A percentile compares a stretch with the other conserved stretches of the same genome.
Conservation (phyloP, 257 asterid genomes). For the Capsicum baccatum region DNA sequence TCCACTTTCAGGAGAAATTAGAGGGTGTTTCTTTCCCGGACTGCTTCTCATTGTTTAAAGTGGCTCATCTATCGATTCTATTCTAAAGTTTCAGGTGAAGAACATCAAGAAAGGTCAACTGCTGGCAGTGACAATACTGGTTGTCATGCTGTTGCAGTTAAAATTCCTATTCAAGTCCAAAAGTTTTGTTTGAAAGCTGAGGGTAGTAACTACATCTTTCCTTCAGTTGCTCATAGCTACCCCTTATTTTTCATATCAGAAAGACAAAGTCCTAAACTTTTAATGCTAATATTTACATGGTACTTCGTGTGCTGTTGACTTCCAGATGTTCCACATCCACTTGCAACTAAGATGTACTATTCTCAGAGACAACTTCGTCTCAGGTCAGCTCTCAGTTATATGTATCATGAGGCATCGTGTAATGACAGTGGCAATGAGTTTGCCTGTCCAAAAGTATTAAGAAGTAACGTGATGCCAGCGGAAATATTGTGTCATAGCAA, state of each 20-base stretch:
- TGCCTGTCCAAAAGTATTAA: constrained; percentile 40
- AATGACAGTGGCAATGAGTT: constrained; percentile 47
- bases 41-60: not conserved
- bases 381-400: constrained; percentile 62
- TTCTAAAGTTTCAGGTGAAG: constrained; percentile 36
- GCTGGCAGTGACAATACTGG: constrained; percentile 34
- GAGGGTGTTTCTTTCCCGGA: not conserved
- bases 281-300: constrained; percentile 6
- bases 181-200: not conserved
- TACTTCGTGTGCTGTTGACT: not conserved
- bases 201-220: constrained; percentile 18
- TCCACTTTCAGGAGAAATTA: constrained; percentile 13
- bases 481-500: constrained; percentile 46
- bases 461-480: constrained; percentile 47
- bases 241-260: constrained; percentile 15
- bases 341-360: constrained; percentile 88
- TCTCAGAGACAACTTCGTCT: constrained; percentile 68
- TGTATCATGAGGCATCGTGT: constrained; percentile 58
- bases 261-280: constrained; percentile 5
- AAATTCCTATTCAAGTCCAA: constrained; percentile 19
- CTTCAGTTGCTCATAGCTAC: not conserved
- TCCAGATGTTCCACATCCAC: constrained; percentile 78
- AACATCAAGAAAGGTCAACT: constrained; percentile 34
- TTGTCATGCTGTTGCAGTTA: constrained; percentile 20
- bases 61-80: constrained; percentile 30